These are phyloP conservation scores for Chaetomiaceae sp. DNA, from an alignment of 2,329 filamentous ascomycete species.

Conservation along the genomic window DNA sequence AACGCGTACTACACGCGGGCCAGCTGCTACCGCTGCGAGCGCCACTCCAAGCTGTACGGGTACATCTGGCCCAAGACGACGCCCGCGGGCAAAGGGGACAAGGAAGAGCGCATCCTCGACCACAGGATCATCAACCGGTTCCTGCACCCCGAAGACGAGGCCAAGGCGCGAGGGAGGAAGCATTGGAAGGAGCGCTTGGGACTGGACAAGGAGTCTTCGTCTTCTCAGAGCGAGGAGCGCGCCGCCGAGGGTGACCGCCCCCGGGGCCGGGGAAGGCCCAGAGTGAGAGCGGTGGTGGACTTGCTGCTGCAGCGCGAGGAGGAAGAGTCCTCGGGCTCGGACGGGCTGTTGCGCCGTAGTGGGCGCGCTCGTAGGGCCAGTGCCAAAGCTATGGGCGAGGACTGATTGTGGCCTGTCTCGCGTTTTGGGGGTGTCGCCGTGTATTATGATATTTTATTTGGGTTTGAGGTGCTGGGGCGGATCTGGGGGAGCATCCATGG, in stretches of 20 bases:
- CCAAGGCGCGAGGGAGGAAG: slow-evolving; percentile 43
- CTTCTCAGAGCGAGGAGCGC: neutral
- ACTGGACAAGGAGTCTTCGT: neutral
- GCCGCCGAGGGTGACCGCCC: neutral
- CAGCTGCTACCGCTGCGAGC: slow-evolving; percentile 86
- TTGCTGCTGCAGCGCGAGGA: neutral
- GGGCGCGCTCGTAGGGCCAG: slow-evolving; percentile 23
- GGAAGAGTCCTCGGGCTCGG: slow-evolving; percentile 1
- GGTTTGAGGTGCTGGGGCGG: neutral
- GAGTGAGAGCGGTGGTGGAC: neutral
- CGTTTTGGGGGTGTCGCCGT: neutral
- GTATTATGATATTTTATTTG: neutral
- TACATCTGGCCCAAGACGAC: slow-evolving; percentile 96
- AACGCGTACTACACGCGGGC: slow-evolving; percentile 83
- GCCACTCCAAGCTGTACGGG: slow-evolving; percentile 92
- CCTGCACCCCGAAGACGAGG: slow-evolving; percentile 65
- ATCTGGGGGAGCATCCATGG: too few relatives aligned
- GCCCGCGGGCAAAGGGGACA: slow-evolving; percentile 67
- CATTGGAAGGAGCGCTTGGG: slow-evolving; percentile 18
- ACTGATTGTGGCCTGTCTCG: neutral
- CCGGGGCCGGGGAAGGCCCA: slow-evolving; percentile 2
- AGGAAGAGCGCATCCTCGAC: slow-evolving; percentile 68
- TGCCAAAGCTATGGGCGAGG: slow-evolving; percentile 14
- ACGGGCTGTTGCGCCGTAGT: slow-evolving; percentile 19
- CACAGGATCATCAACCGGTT: slow-evolving; percentile 87